Evolutionary conservation across 106 monocot genomes (phyloP), one percentile per base, ranked within the genome.

Genomic region (Acanthochlamys bracteata): DNA sequence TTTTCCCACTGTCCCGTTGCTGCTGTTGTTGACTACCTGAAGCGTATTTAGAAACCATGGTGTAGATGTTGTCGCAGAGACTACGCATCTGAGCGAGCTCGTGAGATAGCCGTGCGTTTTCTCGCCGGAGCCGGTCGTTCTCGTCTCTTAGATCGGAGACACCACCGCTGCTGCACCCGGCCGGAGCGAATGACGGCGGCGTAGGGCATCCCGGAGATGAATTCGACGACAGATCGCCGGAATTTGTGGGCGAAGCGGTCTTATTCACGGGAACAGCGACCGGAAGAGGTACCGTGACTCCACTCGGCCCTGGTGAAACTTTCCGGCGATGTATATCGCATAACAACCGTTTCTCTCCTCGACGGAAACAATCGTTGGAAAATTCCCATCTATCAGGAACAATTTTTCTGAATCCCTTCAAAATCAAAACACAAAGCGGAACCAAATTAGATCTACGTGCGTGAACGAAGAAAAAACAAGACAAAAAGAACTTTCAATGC

Each of bases 351-450:
- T 75, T 76, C 67, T 92, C 87, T 21, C 87, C 92, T 42, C 70
- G 60, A 21, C 71, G 69, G 77, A 92, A 88, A 57, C 75, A 92
- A 20, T 92, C 87, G 73, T 92, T 92, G 21, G 82, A 78, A 55
- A 92, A 92, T 53, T 92, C 92, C 92, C 92, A 92, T 33, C 87
- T 78, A 74, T 92, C 92, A 9, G 87, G 82, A 25, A 84, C 84
- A 51, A 88, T 77, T 73, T 92, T 92, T 56, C 87, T 71, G 60
- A 92, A 92, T 41, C 92, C 92, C 91, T 92, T 68, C 61, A 53
- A 55, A 33, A 3, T 33, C 33, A 3, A 11, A 11, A 25, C 4
- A 15, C 0, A 24, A 13, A 26, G n/a, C 42, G 52, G 19, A 27
- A 10, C 10, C n/a, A 55, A 20, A 10, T 20, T 55, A 10, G 20